Evolutionary conservation across 805 yeast genomes (phyloP), one percentile per base, ranked within the genome.

Genomic region (Grigorovia jiainica): DNA sequence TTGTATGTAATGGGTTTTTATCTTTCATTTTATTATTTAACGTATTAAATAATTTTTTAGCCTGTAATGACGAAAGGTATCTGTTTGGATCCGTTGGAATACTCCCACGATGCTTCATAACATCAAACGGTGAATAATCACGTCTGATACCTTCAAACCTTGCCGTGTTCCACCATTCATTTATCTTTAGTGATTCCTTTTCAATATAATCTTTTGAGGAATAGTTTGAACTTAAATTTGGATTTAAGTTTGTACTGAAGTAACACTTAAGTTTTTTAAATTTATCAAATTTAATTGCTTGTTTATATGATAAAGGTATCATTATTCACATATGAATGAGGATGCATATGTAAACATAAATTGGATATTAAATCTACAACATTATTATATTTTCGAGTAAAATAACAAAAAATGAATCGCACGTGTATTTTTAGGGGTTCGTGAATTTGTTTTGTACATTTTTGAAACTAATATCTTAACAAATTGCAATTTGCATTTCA

Each of bases 81-180:
- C 57, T 58, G 30, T 48, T 47, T 23, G 54, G 49, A 3, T 49
- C 50, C 1, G 51, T 38, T 2, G 69, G 65, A 4, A 75, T 45
- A 1, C 75, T 63, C 10, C 81, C 82, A 34, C 81, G 63, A 54
- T 72, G 71, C 18, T 64, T 57, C 10, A 78, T 78, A 4, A 78
- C 78, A 43, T 70, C 66, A 27, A 62, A 58, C 1, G 83, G 75
- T 5, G 64, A 54, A 53, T 78, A 78, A 2, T 79, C 73, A 44
- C 85, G 66, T 39, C 60, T 58, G 36, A 75, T 57, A 18, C 69
- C 68, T 41, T 61, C 53, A 48, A 67, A 78, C 23, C 83, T 64
- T 3, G 69, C 68, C 10, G 67, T 46, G 0, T 57, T 46, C 71
- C 79, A 76, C 78, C 79, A 75, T n/a, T 62, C 48, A 35, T 67